A percentile compares a stretch with the other conserved stretches of the same genome.
phyloP scores from a whole-genome alignment of 768 basidiomycete species.

The Mrakia blollopis region DNA sequence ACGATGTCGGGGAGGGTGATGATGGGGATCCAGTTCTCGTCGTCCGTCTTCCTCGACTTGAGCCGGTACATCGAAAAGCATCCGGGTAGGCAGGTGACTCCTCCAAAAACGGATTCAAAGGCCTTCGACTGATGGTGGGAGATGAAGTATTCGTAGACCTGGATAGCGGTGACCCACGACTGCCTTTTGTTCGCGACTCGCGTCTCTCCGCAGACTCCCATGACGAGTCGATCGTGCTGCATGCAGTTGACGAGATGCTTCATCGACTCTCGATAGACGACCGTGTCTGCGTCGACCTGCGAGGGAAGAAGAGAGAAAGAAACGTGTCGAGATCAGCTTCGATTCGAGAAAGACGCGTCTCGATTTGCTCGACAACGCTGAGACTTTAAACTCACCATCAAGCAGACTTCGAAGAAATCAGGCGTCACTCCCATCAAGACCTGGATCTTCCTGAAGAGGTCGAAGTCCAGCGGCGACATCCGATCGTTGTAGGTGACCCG shows the following conservation, averaged over 20 bases:
- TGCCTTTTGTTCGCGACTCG: constrained; percentile 97
- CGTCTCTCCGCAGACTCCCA: constrained; percentile 98
- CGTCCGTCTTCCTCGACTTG: constrained; percentile 79
- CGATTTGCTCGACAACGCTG: background rate
- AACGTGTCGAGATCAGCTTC: background rate
- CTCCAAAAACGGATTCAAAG: constrained; percentile 98
- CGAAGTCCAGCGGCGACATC: constrained; percentile 95
- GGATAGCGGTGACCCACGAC: constrained; percentile 97
- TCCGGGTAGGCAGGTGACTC: constrained; percentile 98
- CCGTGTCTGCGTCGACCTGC: constrained; percentile 99
- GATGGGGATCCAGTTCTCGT: constrained; percentile 96
- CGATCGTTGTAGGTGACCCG: constrained; percentile 98
- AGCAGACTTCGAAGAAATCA: constrained; percentile 92
- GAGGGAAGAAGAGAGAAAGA: background rate
- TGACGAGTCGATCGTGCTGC: constrained; percentile 98
- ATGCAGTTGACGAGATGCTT: constrained; percentile 92
- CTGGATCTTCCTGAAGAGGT: constrained; percentile 94
- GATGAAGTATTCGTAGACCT: constrained; percentile 77
- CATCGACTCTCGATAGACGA: constrained; percentile 84
- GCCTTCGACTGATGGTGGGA: constrained; percentile 97
- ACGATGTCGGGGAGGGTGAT: constrained; percentile 96
- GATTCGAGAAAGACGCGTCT: background rate
- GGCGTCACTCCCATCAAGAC: constrained; percentile 97
- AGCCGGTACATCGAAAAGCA: constrained; percentile 99
- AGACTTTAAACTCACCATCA: constrained; percentile 67